Base-by-base conservation (phyloP, 768 basidiomycete genomes). In the Tulasnella sp. region DNA sequence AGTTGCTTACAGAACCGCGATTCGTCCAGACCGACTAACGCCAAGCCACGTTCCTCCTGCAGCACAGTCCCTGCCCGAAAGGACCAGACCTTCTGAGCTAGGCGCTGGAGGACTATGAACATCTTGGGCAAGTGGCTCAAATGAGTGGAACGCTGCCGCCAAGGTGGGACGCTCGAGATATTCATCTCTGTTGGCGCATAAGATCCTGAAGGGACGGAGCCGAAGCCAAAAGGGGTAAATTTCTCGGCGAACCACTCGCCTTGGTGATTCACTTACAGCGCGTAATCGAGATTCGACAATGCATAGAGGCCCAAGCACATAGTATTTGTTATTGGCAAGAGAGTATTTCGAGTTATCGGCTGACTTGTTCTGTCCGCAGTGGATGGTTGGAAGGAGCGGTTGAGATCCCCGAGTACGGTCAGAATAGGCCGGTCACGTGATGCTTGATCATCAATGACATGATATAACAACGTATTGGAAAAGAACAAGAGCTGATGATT, bases 31-130 rank as follows among this genome's bases (percentile, higher is more conserved):
- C 61, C 78, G 77, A 67, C 70, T 81, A 59, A 89, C 70, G 11
- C 89, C 89, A 66, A 88, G 77, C 89, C 89, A 92, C 34, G 88
- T 86, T 45, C 89, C 89, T 42, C 87, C 87, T 2, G 82, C 88
- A 50, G 73, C 73, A 21, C 75, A 67, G 71, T 92, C 89, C 64
- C 83, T 78, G 50, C 89, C 89, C 1, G 87, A 90, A 56, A 92
- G 75, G 61, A 91, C 41, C 13, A 34, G 21, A n/a, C 61, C 55
- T 3, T 24, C 29, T 27, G 19, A 4, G 4, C n/a, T 21, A 23
- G 17, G 11, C 10, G 26, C 9, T 2, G 29, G 27, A 26, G 41
- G 17, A 62, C 47, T 58, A 23, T 41, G 24, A 47, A 30, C 17
- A 11, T 21, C 21, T 56, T 9, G 34, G 41, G 24, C 30, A 38